These are phyloP conservation scores for Cadophora malorum DNA, from an alignment of 2,329 filamentous ascomycete genomes.

Conservation along the genomic window DNA sequence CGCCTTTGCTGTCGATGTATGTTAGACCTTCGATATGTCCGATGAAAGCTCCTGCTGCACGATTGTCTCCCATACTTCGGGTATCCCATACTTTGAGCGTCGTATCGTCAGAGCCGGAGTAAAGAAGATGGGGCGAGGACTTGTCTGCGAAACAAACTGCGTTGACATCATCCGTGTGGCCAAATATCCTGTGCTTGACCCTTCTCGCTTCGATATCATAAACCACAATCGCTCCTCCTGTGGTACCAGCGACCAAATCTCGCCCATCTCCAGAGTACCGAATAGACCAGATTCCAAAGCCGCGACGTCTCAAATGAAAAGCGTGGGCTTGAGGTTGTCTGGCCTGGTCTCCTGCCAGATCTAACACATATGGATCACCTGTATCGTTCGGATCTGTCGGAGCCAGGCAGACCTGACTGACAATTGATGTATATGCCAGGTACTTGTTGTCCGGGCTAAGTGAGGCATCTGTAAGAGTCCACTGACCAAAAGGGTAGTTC, in stretches of 20 bases:
- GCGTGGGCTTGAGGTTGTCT: constrained; percentile 33
- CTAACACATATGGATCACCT: constrained; percentile 80
- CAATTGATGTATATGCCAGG: constrained; percentile 90
- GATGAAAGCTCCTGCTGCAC: constrained; percentile 70
- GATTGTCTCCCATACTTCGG: constrained; percentile 84
- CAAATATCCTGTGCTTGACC: constrained; percentile 66
- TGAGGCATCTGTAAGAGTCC: constrained; percentile 95
- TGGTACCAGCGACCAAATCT: constrained; percentile 90
- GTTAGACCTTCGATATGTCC: constrained; percentile 72
- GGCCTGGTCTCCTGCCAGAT: constrained; percentile 64
- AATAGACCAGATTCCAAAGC: constrained; percentile 82
- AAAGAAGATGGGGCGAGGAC: constrained; percentile 88
- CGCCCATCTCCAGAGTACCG: constrained; percentile 91
- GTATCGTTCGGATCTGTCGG: constrained; percentile 84
- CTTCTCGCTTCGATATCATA: constrained; percentile 88
- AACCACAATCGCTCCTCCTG: constrained; percentile 78
- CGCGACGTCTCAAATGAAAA: constrained; percentile 32
- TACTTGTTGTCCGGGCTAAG: constrained; percentile 91
- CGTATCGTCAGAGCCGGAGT: constrained; percentile 93
- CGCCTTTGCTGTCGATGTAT: constrained; percentile 73
- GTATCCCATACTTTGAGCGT: constrained; percentile 97
- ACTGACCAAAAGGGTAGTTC: constrained; percentile 83
- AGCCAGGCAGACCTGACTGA: constrained; percentile 82
- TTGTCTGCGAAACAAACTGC: constrained; percentile 95
- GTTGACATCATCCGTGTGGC: constrained; percentile 90